phyloP scores from a whole-genome alignment of 768 basidiomycete genomes.

The Lanmaoa rubissima region DNA sequence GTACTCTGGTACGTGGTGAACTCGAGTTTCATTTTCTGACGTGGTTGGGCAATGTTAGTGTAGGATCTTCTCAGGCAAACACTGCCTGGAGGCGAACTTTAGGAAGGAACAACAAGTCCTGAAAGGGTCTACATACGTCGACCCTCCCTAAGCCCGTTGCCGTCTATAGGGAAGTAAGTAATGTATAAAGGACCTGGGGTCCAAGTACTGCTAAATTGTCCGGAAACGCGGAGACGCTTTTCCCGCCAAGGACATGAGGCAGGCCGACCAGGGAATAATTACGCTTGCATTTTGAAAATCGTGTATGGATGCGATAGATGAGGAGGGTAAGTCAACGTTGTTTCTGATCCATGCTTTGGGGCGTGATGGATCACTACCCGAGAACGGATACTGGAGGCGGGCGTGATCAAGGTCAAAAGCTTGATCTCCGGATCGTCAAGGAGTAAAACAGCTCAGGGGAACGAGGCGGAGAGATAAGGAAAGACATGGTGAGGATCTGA shows the following conservation, averaged over 20 bases:
- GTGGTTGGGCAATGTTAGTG: neutral
- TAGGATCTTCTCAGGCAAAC: neutral
- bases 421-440: neutral
- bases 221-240: neutral
- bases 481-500: neutral
- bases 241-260: neutral
- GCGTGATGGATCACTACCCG: neutral
- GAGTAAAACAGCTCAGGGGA: neutral
- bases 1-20: neutral
- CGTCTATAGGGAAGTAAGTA: neutral
- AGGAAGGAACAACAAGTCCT: neutral
- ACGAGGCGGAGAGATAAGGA: neutral
- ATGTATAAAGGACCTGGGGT: neutral
- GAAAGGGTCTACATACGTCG: neutral
- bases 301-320: neutral
- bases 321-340: neutral
- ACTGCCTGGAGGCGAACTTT: neutral
- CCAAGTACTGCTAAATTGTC: neutral
- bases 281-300: neutral
- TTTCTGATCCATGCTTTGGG: neutral
- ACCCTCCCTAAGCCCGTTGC: neutral
- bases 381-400: neutral
- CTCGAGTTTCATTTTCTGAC: neutral
- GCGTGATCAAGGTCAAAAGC: neutral
- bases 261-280: neutral